Percentiles rank a stretch among this genome's conserved stretches.
Conservation (phyloP, 2,329 filamentous ascomycete genomes). For the Tolypocladium nubicola region DNA sequence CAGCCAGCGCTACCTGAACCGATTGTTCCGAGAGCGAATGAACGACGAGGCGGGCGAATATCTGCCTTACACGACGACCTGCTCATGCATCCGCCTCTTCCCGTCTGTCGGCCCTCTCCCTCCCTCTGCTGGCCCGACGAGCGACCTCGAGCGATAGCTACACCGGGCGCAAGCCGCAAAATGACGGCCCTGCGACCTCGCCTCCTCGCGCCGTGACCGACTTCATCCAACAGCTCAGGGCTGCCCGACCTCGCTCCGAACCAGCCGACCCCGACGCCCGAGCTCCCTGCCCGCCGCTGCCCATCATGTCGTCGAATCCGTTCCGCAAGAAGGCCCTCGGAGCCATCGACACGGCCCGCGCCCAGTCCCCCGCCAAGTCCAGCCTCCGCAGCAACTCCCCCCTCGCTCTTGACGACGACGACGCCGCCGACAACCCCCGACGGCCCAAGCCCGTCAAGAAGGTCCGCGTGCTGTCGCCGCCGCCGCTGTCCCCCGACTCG, state of each 20-base stretch:
- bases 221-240: not conserved
- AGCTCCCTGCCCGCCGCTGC: not conserved
- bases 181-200: slow-evolving; percentile 1
- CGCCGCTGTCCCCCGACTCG: slow-evolving; percentile 48
- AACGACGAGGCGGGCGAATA: not conserved
- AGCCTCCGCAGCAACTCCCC: slow-evolving; percentile 7
- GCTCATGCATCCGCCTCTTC: not conserved
- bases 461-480: slow-evolving; percentile 56
- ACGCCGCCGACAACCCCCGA: slow-evolving; percentile 12
- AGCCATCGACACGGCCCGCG: slow-evolving; percentile 7
- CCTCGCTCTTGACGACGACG: slow-evolving; percentile 3
- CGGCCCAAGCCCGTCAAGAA: slow-evolving; percentile 51
- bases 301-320: slow-evolving; percentile 12
- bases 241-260: not conserved
- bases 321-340: slow-evolving; percentile 11
- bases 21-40: not conserved
- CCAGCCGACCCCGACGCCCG: not conserved
- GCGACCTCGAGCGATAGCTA: not conserved
- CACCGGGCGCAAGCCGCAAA: not conserved
- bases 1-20: not conserved
- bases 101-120: not conserved
- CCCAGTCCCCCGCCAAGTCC: slow-evolving; percentile 8
- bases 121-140: not conserved
- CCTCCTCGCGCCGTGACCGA: not conserved
- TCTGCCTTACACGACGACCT: not conserved